Conservation (phyloP, 208 protist species). For the Crithidia bombi region DNA sequence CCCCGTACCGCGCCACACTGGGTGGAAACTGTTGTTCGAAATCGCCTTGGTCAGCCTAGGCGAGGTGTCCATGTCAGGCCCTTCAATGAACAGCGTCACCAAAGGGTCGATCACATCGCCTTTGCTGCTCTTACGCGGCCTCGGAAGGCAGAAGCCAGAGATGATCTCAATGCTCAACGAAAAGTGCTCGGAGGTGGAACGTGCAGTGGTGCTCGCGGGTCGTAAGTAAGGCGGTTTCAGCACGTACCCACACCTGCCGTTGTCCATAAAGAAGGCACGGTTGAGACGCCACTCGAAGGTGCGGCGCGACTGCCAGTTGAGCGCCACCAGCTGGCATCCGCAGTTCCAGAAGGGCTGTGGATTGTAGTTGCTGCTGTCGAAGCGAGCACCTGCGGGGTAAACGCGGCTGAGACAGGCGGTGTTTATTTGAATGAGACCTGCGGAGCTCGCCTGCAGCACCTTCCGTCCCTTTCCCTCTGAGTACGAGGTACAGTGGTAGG, state of each 20-base stretch:
- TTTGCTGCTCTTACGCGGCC: constrained; percentile 42
- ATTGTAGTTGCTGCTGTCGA: constrained; percentile 94
- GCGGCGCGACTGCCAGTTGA: constrained; percentile 91
- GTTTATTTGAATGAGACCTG: constrained; percentile 64
- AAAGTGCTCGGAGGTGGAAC: constrained; percentile 18
- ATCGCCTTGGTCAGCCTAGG: constrained; percentile 43
- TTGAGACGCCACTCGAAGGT: constrained; percentile 82
- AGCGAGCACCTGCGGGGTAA: constrained; percentile 92
- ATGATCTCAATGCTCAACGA: constrained; percentile 65
- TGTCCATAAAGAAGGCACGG: constrained; percentile 89
- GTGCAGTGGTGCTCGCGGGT: constrained; percentile 7
- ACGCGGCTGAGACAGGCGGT: constrained; percentile 80
- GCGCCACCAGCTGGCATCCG: constrained; percentile 91
- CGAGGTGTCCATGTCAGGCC: constrained; percentile 36
- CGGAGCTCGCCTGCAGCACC: constrained; percentile 38
- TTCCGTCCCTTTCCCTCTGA: constrained; percentile 65
- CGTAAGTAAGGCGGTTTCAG: constrained; percentile 89
- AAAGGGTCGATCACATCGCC: constrained; percentile 67
- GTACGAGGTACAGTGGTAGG: constrained; percentile 70
- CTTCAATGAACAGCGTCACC: constrained; percentile 57
- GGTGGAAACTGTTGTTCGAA: constrained; percentile 78
- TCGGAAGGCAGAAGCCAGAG: constrained; percentile 72
- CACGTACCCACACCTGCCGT: constrained; percentile 93
- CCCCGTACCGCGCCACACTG: constrained; percentile 63
- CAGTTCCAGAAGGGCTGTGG: constrained; percentile 74